Evolutionary conservation across 2,329 filamentous ascomycete species (phyloP), one percentile per base, ranked within the genome.

Genomic region (Chaetomium olivaceum): DNA sequence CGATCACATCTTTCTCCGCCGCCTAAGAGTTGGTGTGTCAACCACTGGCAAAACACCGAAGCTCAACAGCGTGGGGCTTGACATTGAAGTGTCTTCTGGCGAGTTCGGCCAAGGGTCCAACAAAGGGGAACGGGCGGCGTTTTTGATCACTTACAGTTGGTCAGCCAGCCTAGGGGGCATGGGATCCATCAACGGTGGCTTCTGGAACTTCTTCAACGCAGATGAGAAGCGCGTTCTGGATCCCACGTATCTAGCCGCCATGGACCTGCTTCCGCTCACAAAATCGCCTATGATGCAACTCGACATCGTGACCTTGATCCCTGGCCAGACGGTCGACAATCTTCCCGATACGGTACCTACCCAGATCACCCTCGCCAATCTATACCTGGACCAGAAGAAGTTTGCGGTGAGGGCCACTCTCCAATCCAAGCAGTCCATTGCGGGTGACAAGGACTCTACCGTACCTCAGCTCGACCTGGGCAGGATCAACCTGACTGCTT

Each of bases 91-190:
- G 36, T 39, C 36, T 12, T 58, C 55, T 36, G 33, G n/a, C 21
- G 33, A 23, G 4, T 43, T 58, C 36, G 55, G 55, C 2, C 55
- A 58, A 27, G 55, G 55, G 25, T 21, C 9, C 12, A 43, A 27
- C 55, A 7, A 39, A 21, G 16, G 55, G 6, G 9, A 58, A 19
- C 31, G 33, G 8, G n/a, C 31, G n/a, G 33, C 55, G 23, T 58
- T 58, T 58, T 29, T 58, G 55, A 21, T 58, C 12, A 25, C n/a
- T 9, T 58, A 58, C 9, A 58, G 21, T 29, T 58, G 55, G 55
- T 16, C 33, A n/a, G 55, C 55, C 1, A 31, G 36, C 1, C 25
- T 43, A 21, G 55, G 55, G 5, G 33, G 55, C 9, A 3, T 27
- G 5, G 55, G 55, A 25, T 58, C 55, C 33, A 43, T 58, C 36